Conservation (phyloP, 148 eudicot species). For the Rhododendron simsii region DNA sequence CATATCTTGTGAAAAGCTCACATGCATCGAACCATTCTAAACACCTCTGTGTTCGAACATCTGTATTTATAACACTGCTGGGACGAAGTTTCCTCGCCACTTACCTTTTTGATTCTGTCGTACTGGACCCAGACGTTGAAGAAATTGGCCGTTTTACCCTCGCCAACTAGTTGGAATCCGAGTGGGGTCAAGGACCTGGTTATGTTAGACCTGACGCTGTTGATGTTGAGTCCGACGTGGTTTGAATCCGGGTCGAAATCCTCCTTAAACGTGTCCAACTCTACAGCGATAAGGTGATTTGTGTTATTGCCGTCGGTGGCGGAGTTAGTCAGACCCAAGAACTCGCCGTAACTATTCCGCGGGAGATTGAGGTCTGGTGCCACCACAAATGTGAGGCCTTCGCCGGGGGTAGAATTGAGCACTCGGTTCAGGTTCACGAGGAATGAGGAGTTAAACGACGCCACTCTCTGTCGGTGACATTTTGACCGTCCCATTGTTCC, state of each 20-base stretch:
- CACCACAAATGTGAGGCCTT: slow-evolving; percentile 68
- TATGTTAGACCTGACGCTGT: slow-evolving; percentile 39
- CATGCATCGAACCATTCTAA: no score
- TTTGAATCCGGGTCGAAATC: slow-evolving; percentile 64
- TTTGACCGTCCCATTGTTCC: slow-evolving; percentile 17
- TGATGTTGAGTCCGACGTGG: slow-evolving; percentile 62
- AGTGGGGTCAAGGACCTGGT: slow-evolving; percentile 25
- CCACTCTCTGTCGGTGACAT: slow-evolving; percentile 13
- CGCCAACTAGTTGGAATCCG: slow-evolving; percentile 40
- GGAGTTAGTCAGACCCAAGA: slow-evolving; percentile 61
- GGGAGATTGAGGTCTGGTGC: slow-evolving; percentile 44
- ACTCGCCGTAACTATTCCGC: slow-evolving; percentile 40
- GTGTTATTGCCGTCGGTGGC: slow-evolving; percentile 31
- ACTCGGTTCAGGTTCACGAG: slow-evolving; percentile 38
- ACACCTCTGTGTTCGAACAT: no score
- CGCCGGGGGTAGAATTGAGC: slow-evolving; percentile 32
- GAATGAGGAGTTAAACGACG: slow-evolving; percentile 62
- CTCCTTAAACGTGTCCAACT: slow-evolving; percentile 60
- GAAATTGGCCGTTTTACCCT: slow-evolving; percentile 21
- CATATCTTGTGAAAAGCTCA: no score
- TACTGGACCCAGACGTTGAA: slow-evolving; percentile 79
- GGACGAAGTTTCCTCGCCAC: not conserved
- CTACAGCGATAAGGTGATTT: slow-evolving; percentile 61
- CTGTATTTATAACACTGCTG: no score
- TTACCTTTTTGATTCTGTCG: slow-evolving; percentile 33